A percentile compares a stretch with the other conserved stretches of the same genome.
These are phyloP conservation scores for Cryphonectria radicalis DNA, from an alignment of 2,329 filamentous ascomycete genomes.

Conservation along the genomic window DNA sequence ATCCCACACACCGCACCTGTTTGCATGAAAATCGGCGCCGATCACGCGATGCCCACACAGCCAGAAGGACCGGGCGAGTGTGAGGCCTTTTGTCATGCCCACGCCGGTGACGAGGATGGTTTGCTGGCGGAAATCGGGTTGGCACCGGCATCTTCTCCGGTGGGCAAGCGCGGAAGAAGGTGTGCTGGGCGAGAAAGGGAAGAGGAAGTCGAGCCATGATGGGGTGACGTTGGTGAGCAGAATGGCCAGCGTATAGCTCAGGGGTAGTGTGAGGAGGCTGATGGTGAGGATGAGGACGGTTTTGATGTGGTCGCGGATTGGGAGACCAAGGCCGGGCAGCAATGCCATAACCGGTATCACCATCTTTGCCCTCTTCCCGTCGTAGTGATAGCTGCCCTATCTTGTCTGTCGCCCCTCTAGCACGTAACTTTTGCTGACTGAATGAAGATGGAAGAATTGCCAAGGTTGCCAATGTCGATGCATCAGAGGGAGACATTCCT, in stretches of 20 bases:
- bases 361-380: neutral
- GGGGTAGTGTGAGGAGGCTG: constrained; percentile 12
- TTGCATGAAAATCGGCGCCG: constrained; percentile 65
- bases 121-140: constrained; percentile 20
- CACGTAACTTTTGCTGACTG: too few species aligned
- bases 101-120: constrained; percentile 74
- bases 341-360: too few species aligned
- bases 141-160: constrained; percentile 17
- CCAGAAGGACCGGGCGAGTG: constrained; percentile 68
- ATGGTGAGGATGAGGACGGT: constrained; percentile 15
- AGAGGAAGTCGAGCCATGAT: constrained; percentile 15
- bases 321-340: neutral
- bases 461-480: neutral
- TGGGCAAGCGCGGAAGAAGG: constrained; percentile 9
- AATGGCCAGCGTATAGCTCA: constrained; percentile 17
- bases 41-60: constrained; percentile 70
- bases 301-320: constrained; percentile 20
- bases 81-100: constrained; percentile 72
- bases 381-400: neutral
- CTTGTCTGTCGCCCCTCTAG: neutral
- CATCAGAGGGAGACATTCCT: neutral
- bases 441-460: neutral
- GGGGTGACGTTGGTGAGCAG: constrained; percentile 7
- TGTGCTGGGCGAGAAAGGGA: constrained; percentile 18
- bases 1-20: constrained; percentile 49